Evolutionary conservation across 169 alveolate species (phyloP).

Genomic region (Miamiensis avidus): DNA sequence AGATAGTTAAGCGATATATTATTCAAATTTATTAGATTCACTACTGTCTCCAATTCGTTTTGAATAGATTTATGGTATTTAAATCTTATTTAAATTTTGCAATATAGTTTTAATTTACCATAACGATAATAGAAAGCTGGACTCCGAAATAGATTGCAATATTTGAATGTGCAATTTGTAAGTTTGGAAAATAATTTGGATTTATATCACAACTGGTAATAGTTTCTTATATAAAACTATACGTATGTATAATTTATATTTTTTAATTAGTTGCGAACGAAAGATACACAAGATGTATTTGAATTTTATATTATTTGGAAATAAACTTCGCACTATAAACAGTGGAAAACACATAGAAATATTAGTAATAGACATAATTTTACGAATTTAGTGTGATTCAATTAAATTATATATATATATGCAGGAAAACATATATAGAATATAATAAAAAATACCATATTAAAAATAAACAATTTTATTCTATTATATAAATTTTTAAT

Average conservation of each 20-base stretch:
- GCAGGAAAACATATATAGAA: background rate
- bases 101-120: background rate
- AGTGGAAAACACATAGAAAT: constrained; percentile 54
- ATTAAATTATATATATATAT: no score
- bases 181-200: constrained; percentile 60
- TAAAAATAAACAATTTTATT: no score
- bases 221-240: no score
- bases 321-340: constrained; percentile 57
- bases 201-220: constrained; percentile 50
- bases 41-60: background rate
- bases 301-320: constrained; percentile 65
- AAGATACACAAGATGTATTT: constrained; percentile 48
- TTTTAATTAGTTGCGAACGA: constrained; percentile 46
- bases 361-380: constrained; percentile 37
- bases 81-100: background rate
- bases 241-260: background rate
- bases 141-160: constrained; percentile 68
- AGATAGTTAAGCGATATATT: background rate
- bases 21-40: background rate
- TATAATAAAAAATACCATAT: no score
- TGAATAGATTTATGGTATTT: background rate
- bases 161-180: constrained; percentile 62
- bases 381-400: constrained; percentile 10
- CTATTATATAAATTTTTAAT: no score
- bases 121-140: constrained; percentile 50